A percentile compares a stretch with the other conserved stretches of the same genome.
Conservation (phyloP, 2,329 filamentous ascomycete species). For the Aspergillus uvarum region DNA sequence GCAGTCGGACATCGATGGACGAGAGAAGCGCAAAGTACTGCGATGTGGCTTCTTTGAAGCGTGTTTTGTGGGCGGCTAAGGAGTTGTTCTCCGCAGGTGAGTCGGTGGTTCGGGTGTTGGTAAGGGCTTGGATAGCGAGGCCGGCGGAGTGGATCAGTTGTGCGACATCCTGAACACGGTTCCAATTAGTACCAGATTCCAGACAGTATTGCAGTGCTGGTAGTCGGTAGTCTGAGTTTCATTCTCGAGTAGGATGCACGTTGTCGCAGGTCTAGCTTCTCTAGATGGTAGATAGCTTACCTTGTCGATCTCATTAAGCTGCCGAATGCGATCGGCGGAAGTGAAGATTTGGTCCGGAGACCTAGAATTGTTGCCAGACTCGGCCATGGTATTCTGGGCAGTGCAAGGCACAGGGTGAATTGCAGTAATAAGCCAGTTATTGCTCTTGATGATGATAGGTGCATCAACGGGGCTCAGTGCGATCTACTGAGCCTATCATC, state of each 20-base stretch:
- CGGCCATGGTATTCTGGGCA: slow-evolving; percentile 22
- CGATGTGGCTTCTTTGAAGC: slow-evolving; percentile 55
- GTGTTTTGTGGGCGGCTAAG: slow-evolving; percentile 57
- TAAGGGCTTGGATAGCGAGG: slow-evolving; percentile 63
- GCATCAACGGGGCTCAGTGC: background rate
- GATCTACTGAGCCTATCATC: background rate
- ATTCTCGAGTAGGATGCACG: background rate
- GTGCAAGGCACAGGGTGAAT: background rate
- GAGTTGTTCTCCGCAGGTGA: slow-evolving; percentile 39
- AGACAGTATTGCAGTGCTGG: background rate
- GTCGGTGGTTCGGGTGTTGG: slow-evolving; percentile 47
- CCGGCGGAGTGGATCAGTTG: slow-evolving; percentile 60
- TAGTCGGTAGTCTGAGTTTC: background rate
- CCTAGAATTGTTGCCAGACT: slow-evolving; percentile 19
- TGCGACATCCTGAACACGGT: slow-evolving; percentile 46
- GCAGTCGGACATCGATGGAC: slow-evolving; percentile 70
- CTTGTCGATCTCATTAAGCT: slow-evolving; percentile 76
- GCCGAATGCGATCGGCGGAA: slow-evolving; percentile 73
- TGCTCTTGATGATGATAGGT: background rate
- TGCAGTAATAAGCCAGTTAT: background rate
- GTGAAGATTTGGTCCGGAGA: slow-evolving; percentile 54
- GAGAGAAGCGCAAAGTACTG: slow-evolving; percentile 73
- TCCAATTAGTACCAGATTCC: background rate
- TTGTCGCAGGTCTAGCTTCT: background rate
- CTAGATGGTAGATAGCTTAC: slow-evolving; percentile 37